A percentile compares a stretch with the other conserved stretches of the same genome.
These are phyloP conservation scores for Rosellinia necatrix DNA, from an alignment of 2,329 filamentous ascomycete genomes.

Conservation along the genomic window DNA sequence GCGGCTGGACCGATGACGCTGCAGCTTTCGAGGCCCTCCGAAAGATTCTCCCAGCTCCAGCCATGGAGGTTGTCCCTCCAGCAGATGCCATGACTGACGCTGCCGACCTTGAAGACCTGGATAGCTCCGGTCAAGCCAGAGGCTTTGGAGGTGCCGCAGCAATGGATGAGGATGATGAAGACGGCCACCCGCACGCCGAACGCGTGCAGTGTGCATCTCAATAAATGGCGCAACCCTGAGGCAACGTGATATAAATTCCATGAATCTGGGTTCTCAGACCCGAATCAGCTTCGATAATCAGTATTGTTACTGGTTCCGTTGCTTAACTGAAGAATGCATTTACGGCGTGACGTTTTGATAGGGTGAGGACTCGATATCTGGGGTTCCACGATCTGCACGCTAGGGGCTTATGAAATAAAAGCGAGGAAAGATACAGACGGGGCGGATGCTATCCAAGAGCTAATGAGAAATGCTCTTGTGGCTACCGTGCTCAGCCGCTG, in stretches of 20 bases:
- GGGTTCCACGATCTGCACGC: conserved; percentile 31
- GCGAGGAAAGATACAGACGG: conserved; percentile 15
- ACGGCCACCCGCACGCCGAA: conserved; percentile 74
- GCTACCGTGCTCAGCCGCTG: conserved; percentile 12
- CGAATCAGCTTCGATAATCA: conserved; percentile 23
- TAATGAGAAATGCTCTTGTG: conserved; percentile 19
- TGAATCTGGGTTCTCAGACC: conserved; percentile 4
- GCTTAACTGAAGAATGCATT: conserved; percentile 33
- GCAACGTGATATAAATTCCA: conserved; percentile 13
- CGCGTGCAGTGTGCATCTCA: conserved; percentile 87
- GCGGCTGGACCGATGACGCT: conserved; percentile 68
- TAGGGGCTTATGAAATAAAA: conserved; percentile 28
- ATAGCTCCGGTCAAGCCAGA: conserved; percentile 68
- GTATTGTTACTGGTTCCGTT: background rate
- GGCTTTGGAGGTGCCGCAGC: conserved; percentile 67
- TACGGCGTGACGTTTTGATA: conserved; percentile 38
- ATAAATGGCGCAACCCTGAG: conserved; percentile 51
- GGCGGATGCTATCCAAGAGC: conserved; percentile 15
- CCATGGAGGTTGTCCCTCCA: conserved; percentile 69
- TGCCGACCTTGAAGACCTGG: conserved; percentile 83
- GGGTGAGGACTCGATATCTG: conserved; percentile 33
- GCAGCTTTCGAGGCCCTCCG: conserved; percentile 80
- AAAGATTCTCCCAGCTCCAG: conserved; percentile 76
- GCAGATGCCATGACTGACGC: conserved; percentile 89
- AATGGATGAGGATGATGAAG: conserved; percentile 79